Base-by-base conservation (phyloP, 352 stramenopile species). In the Elongisporangium anandrum region DNA sequence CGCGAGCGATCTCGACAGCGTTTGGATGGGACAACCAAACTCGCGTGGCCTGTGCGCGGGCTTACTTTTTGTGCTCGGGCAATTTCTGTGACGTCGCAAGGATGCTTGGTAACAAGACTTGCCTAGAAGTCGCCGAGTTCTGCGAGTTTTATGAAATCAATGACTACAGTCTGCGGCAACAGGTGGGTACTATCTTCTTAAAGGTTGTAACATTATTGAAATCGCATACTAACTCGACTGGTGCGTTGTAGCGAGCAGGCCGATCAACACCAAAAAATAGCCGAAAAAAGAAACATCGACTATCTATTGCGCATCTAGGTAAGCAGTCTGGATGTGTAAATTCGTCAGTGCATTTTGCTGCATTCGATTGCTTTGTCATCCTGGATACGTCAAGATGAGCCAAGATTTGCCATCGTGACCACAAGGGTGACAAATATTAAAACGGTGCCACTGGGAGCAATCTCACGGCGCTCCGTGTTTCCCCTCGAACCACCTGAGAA, bases 41-140 rank as follows among this genome's bases (percentile, higher is more conserved):
- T 26, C 78, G 69, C 2, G 63, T 81, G 54, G 59, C 75, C 23
- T 90, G 83, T 39, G 73, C 72, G n/a, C 81, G 83, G 20, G 66
- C 63, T 29, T 93, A 91, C 57, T 77, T 84, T 20, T 62, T 91
- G 4, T 93, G 77, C 61, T 73, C 61, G 16, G 83, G 81, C n/a
- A 93, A 84, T 53, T 89, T 87, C 51, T 93, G 83, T 59, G 77
- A 93, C 53, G 79, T 93, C 57, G 83, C 83, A 17, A 78, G 82
- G 51, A 59, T 91, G 26, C 61, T 93, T 51, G 75, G 81, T 8
- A 64, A 77, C 57, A 90, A 85, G 51, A 90, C 75, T 34, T 93
- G 83, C 52, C 54, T 75, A 29, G 83, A 91, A 65, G 79, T 93
- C 38, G 81, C 83, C 13, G 79, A 90, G 53, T 81, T 89, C 54